A percentile compares a stretch with the other conserved stretches of the same genome.
These are phyloP conservation scores for Boletus eberwhitei DNA, from an alignment of 768 basidiomycete species.

Conservation along the genomic window DNA sequence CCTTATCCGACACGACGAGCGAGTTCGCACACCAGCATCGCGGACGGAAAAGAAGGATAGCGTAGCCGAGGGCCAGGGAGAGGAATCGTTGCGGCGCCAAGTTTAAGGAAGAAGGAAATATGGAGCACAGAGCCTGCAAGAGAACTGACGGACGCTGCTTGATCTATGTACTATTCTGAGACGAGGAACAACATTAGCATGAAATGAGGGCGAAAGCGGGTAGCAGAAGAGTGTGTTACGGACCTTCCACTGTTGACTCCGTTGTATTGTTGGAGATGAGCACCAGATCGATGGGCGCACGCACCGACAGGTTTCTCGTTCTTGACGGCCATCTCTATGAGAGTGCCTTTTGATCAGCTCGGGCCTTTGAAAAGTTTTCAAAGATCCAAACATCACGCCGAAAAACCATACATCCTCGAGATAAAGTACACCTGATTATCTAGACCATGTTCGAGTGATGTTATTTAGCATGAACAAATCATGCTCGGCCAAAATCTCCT, in stretches of 20 bases:
- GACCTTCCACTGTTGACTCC: slow-evolving; percentile 79
- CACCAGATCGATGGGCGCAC: slow-evolving; percentile 1
- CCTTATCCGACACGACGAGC: slow-evolving; percentile 78
- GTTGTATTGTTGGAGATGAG: neutral
- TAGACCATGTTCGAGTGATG: too few relatives aligned
- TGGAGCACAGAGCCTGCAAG: slow-evolving; percentile 68
- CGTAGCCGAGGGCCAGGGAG: slow-evolving; percentile 43
- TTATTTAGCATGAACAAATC: too few relatives aligned
- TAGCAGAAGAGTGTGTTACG: slow-evolving; percentile 19
- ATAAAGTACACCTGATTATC: too few relatives aligned
- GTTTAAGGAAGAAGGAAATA: slow-evolving; percentile 76
- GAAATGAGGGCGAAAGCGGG: neutral
- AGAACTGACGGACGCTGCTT: slow-evolving; percentile 83
- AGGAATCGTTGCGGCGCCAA: slow-evolving; percentile 62
- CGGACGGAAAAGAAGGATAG: slow-evolving; percentile 23
- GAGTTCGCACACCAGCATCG: slow-evolving; percentile 41
- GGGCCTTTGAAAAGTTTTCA: slow-evolving; percentile 41
- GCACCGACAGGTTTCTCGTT: slow-evolving; percentile 80
- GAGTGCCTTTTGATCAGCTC: slow-evolving; percentile 50
- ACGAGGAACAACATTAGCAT: neutral
- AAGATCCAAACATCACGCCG: too few relatives aligned
- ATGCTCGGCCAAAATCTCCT: too few relatives aligned
- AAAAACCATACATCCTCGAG: too few relatives aligned
- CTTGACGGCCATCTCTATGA: slow-evolving; percentile 78
- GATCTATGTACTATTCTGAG: slow-evolving; percentile 85